Conservation (phyloP, 148 eudicot genomes). For the Diospyros lotus region DNA sequence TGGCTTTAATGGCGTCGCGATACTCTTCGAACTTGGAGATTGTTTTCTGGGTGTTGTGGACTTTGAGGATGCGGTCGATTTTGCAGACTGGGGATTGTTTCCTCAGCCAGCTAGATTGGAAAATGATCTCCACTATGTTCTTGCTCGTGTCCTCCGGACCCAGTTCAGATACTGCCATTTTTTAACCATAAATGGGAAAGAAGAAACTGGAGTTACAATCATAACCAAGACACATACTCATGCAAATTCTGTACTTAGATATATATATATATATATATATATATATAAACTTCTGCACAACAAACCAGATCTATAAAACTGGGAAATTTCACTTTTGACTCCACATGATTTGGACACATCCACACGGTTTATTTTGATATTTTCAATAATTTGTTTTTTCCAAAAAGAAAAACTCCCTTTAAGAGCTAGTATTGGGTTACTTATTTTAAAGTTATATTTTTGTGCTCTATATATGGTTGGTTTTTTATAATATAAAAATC, state of each 20-base stretch:
- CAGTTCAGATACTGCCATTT: conserved; percentile 64
- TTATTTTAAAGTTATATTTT: too few species aligned
- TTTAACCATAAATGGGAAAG: not conserved
- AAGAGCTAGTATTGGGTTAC: too few species aligned
- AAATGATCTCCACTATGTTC: conserved; percentile 98
- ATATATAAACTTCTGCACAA: too few species aligned
- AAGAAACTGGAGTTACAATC: not conserved
- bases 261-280: too few species aligned
- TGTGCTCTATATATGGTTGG: too few species aligned
- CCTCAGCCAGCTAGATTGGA: conserved; percentile 95
- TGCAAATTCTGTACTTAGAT: not conserved
- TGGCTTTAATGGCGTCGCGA: conserved; percentile 67
- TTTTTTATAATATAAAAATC: too few species aligned
- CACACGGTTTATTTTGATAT: too few species aligned
- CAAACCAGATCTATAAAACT: too few species aligned
- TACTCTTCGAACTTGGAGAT: conserved; percentile 76
- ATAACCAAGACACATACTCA: not conserved
- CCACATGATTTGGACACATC: too few species aligned
- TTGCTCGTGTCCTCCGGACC: conserved; percentile 94
- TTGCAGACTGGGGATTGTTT: conserved; percentile 78
- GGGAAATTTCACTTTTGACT: too few species aligned
- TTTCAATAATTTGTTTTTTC: too few species aligned
- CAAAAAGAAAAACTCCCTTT: too few species aligned
- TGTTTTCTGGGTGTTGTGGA: conserved; percentile 77
- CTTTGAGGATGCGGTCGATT: conserved; percentile 83